These are phyloP conservation scores for Choiromyces venosus DNA, from an alignment of 495 filamentous ascomycete genomes.

Conservation along the genomic window DNA sequence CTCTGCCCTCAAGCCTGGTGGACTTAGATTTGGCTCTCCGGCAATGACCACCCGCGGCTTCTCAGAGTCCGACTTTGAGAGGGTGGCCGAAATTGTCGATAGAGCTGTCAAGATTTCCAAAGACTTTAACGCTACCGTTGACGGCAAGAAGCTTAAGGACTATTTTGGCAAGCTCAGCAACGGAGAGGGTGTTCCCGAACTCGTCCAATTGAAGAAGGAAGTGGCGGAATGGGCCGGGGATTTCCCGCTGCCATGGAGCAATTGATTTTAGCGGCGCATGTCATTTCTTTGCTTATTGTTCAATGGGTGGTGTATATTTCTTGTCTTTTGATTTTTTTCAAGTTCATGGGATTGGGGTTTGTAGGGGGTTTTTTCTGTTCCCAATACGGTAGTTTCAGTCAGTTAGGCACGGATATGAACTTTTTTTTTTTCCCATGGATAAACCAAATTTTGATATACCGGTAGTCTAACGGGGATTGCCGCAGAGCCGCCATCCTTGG, in stretches of 20 bases:
- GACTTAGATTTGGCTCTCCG: constrained; percentile 85
- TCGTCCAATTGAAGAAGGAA: constrained; percentile 78
- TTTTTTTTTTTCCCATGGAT: not conserved
- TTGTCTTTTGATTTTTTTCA: not conserved
- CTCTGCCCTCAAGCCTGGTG: constrained; percentile 85
- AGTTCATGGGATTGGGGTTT: not conserved
- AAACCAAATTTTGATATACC: not conserved
- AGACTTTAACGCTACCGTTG: constrained; percentile 72
- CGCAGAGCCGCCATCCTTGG: not conserved
- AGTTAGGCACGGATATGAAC: not conserved
- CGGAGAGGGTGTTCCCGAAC: constrained; percentile 76
- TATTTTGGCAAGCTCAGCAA: constrained; percentile 79
- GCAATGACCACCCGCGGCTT: constrained; percentile 98
- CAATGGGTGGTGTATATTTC: not conserved
- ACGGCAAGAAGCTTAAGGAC: constrained; percentile 78
- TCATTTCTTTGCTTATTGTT: not conserved
- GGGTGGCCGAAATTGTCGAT: constrained; percentile 91
- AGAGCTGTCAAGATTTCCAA: constrained; percentile 79
- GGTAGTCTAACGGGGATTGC: not conserved
- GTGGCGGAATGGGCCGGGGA: constrained; percentile 95
- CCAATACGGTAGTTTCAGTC: not conserved
- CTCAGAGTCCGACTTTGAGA: constrained; percentile 73
- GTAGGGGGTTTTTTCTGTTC: not conserved
- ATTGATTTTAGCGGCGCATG: constrained; percentile 43
- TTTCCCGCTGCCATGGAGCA: constrained; percentile 79